Evolutionary conservation across 257 asterid genomes (phyloP), one percentile per base, ranked within the genome.

Genomic region (Capsicum baccatum): DNA sequence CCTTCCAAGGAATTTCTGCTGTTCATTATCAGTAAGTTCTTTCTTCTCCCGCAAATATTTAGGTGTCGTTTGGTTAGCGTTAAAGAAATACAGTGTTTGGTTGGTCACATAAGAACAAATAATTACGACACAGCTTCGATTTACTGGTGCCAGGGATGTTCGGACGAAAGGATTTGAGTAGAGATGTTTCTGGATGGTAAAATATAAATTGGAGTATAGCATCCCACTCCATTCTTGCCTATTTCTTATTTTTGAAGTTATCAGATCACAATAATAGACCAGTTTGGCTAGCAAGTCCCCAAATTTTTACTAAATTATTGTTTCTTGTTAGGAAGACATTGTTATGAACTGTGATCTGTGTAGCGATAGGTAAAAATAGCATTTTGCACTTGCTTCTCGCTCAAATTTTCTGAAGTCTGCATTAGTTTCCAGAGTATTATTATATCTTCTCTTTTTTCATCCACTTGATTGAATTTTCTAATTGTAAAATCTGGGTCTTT

Each of bases 101-200:
- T 26, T 26, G 26, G 26, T 26, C 26, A 26, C 26, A 26, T 26
- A 0, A 26, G 26, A 26, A 26, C 26, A 26, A 26, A 26, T 26
- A 26, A 26, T 26, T 26, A 26, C 26, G 26, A 26, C 26, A 26
- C 0, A 26, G 26, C 26, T 26, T 26, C 26, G 26, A 26, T 26
- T 26, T 26, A 26, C 26, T 0, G 26, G 26, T 26, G 26, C 26
- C 26, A 26, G 26, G 26, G 26, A 26, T 26, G 0, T 26, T 26
- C 26, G n/a, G 26, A 26, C 81, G 54, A 39, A 2, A 13, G 48
- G 64, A 76, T 26, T 50, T 76, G 81, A 50, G 63, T 42, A 76
- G 26, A 21, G 81, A 21, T 54, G 48, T 76, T 78, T 78, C 48
- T 78, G 81, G 81, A 14, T 78, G 15, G 33, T 78, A 52, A 26